Conservation (phyloP, 163 green algal species). For the Chlorella variabilis region DNA sequence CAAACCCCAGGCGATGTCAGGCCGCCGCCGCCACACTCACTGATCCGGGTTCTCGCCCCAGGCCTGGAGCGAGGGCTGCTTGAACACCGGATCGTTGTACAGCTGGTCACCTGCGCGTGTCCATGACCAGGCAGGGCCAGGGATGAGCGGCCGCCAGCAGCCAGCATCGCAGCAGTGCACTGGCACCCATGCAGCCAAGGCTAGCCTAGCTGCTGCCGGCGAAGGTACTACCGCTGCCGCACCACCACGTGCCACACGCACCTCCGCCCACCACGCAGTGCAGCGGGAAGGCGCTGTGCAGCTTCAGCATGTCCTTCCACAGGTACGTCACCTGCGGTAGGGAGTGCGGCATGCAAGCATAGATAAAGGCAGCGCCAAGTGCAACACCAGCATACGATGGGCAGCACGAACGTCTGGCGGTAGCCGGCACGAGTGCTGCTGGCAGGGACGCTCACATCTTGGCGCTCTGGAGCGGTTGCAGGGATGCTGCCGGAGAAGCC, state of each 20-base stretch:
- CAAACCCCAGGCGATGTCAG: too few species aligned
- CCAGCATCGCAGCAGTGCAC: too few species aligned
- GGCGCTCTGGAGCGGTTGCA: conserved; percentile 10
- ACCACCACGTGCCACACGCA: not conserved
- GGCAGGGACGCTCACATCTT: too few species aligned
- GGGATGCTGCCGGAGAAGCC: conserved; percentile 29
- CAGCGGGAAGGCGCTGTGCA: conserved; percentile 57
- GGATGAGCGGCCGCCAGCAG: too few species aligned
- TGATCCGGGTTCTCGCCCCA: conserved; percentile 20
- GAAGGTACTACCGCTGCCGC: not conserved
- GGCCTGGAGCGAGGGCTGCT: conserved; percentile 23
- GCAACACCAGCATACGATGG: too few species aligned
- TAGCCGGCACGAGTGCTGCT: too few species aligned
- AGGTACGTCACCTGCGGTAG: too few species aligned
- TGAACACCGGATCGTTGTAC: conserved; percentile 72
- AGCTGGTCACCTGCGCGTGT: conserved; percentile 71
- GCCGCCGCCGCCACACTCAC: conserved; percentile 29
- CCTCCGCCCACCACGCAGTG: conserved; percentile 70
- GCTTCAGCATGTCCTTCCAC: conserved; percentile 63
- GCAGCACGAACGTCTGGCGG: too few species aligned
- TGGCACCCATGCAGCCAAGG: not conserved
- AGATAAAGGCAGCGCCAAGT: too few species aligned
- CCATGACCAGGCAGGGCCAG: too few species aligned
- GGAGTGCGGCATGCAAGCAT: too few species aligned
- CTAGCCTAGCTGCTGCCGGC: not conserved